These are phyloP conservation scores for Fusarium protoensiforme DNA, from an alignment of 2,329 filamentous ascomycete species.

Conservation along the genomic window DNA sequence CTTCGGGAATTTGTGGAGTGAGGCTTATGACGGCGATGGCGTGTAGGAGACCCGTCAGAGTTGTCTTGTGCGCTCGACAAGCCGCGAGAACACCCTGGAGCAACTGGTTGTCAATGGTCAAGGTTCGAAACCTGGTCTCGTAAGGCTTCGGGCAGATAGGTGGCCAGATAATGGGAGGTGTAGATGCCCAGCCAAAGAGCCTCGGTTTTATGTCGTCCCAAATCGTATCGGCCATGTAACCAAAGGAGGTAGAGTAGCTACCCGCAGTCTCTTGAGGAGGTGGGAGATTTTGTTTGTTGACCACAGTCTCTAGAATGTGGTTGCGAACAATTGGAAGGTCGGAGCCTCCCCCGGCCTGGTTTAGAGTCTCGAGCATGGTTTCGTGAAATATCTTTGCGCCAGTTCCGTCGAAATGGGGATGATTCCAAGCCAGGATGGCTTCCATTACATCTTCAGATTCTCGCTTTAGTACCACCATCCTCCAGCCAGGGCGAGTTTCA, in stretches of 20 bases:
- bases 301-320: background rate
- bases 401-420: background rate
- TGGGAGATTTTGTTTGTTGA: background rate
- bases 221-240: constrained; percentile 5
- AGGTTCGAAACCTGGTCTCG: background rate
- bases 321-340: background rate
- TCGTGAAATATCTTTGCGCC: background rate
- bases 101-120: background rate
- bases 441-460: constrained; percentile 2
- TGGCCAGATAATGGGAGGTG: constrained; percentile 12
- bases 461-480: constrained; percentile 10
- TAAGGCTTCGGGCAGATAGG: background rate
- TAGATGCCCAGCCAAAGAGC: background rate
- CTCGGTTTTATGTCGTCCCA: constrained; percentile 28
- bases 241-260: background rate
- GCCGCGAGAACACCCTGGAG: background rate
- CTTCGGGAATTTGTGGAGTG: constrained; percentile 1
- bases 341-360: background rate
- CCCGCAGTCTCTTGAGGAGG: background rate
- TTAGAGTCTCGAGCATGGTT: background rate
- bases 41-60: constrained; percentile 42
- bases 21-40: constrained; percentile 34
- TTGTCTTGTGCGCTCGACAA: constrained; percentile 33
- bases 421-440: constrained; percentile 27
- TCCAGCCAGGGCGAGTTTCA: constrained; percentile 11